phyloP scores from a whole-genome alignment of 1,284 basidiomycete species.

The Salmacisia buchloeana region DNA sequence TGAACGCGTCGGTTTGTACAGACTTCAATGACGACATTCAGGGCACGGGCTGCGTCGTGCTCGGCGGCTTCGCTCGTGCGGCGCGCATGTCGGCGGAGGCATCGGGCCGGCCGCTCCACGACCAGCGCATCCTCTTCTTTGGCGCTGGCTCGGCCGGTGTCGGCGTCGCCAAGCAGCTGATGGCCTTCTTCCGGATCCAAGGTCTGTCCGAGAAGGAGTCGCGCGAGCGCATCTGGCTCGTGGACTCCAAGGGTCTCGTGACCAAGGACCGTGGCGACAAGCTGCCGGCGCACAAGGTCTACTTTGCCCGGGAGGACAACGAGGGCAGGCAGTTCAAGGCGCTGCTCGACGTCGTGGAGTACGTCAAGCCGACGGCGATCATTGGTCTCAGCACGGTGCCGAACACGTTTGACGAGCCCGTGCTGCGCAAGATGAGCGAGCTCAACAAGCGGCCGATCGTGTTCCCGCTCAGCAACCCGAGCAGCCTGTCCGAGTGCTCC shows the following conservation, averaged over 20 bases:
- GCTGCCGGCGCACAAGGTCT: constrained; percentile 41
- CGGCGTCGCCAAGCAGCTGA: constrained; percentile 56
- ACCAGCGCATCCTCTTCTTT: constrained; percentile 84
- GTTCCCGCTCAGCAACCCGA: constrained; percentile 93
- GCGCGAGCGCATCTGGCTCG: constrained; percentile 42
- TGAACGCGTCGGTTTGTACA: constrained; percentile 44
- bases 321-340: constrained; percentile 39
- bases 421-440: constrained; percentile 75
- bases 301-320: constrained; percentile 46
- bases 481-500: constrained; percentile 65
- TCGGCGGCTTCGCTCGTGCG: constrained; percentile 83
- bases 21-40: constrained; percentile 76
- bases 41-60: constrained; percentile 60
- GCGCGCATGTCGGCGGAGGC: constrained; percentile 70
- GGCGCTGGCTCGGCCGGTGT: constrained; percentile 83
- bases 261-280: constrained; percentile 44
- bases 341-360: constrained; percentile 72
- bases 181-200: constrained; percentile 44
- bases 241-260: constrained; percentile 47
- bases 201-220: constrained; percentile 44
- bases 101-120: constrained; percentile 63
- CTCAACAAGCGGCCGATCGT: constrained; percentile 83
- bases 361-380: constrained; percentile 83
- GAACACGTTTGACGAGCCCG: constrained; percentile 71
- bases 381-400: constrained; percentile 82